These are phyloP conservation scores for Mycena galopus DNA, from an alignment of 768 basidiomycete genomes.

Conservation along the genomic window DNA sequence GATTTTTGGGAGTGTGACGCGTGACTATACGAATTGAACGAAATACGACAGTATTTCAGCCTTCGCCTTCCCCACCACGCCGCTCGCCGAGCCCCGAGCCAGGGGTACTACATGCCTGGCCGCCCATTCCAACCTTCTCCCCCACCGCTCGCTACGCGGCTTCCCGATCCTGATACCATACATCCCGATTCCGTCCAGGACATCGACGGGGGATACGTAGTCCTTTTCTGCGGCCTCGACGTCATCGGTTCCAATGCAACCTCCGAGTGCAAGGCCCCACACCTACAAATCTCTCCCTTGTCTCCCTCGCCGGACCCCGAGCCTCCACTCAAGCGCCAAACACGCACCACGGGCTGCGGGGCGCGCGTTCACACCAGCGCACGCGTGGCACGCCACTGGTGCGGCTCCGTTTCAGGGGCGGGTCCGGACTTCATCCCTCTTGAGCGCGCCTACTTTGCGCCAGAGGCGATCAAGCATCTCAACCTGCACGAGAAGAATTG, in stretches of 20 bases:
- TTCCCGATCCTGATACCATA: not conserved
- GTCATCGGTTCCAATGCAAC: not conserved
- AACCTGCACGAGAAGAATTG: slow-evolving; percentile 10
- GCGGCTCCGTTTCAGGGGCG: not conserved
- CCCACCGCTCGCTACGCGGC: too few relatives aligned
- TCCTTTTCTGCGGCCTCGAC: slow-evolving; percentile 9
- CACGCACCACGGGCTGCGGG: slow-evolving; percentile 7
- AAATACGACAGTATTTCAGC: too few relatives aligned
- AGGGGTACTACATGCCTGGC: too few relatives aligned
- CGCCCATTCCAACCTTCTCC: too few relatives aligned
- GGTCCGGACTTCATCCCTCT: slow-evolving; percentile 1
- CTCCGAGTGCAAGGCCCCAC: not conserved
- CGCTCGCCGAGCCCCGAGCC: too few relatives aligned
- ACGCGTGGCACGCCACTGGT: not conserved
- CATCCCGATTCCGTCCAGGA: slow-evolving; percentile 4
- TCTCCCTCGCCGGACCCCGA: not conserved
- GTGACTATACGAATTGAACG: too few relatives aligned
- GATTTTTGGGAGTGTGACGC: too few relatives aligned
- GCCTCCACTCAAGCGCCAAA: not conserved
- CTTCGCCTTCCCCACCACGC: too few relatives aligned
- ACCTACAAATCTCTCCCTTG: not conserved
- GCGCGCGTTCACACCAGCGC: slow-evolving; percentile 1
- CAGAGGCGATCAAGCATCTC: not conserved
- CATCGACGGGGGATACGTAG: slow-evolving; percentile 6
- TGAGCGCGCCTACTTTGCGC: slow-evolving; percentile 7